A percentile compares a stretch with the other conserved stretches of the same genome.
Conservation (phyloP, 371 early-diverging fungal species). For the Fennellomyces sp. region DNA sequence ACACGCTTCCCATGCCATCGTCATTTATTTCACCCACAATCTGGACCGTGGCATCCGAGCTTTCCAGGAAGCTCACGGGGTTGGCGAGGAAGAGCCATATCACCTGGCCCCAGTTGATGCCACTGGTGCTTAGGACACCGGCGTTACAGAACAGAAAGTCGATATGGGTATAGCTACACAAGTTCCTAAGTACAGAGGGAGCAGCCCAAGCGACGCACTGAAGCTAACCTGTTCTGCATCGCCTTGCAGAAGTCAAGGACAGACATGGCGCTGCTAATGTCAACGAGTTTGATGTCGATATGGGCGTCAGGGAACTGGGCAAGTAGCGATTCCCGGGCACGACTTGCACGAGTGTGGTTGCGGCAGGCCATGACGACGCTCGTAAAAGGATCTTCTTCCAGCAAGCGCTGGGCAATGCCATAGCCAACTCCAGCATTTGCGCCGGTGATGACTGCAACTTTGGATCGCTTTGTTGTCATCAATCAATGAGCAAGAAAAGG, state of each 20-base stretch:
- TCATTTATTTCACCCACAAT: constrained; percentile 55
- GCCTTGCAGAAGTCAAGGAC: constrained; percentile 37
- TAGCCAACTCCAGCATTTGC: constrained; percentile 79
- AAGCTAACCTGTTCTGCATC: constrained; percentile 29
- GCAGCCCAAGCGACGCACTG: no score
- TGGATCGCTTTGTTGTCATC: constrained; percentile 6
- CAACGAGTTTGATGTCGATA: constrained; percentile 54
- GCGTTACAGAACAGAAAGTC: constrained; percentile 84
- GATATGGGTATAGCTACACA: constrained; percentile 47
- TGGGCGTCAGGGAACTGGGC: constrained; percentile 38
- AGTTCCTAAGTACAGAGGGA: background rate
- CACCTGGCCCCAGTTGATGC: constrained; percentile 53
- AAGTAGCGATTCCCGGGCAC: constrained; percentile 59
- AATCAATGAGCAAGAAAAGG: background rate
- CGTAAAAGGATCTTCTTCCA: constrained; percentile 21
- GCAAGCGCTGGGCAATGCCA: constrained; percentile 69
- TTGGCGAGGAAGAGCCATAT: constrained; percentile 52
- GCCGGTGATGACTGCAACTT: constrained; percentile 65
- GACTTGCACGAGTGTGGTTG: constrained; percentile 57
- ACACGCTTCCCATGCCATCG: constrained; percentile 77
- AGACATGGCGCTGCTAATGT: constrained; percentile 55
- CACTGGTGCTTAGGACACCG: constrained; percentile 67
- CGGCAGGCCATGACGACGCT: constrained; percentile 80
- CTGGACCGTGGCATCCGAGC: constrained; percentile 73
- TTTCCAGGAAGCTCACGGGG: constrained; percentile 64